Evolutionary conservation across 169 alveolate genomes (phyloP).

Genomic region (Eimeria necatrix): DNA sequence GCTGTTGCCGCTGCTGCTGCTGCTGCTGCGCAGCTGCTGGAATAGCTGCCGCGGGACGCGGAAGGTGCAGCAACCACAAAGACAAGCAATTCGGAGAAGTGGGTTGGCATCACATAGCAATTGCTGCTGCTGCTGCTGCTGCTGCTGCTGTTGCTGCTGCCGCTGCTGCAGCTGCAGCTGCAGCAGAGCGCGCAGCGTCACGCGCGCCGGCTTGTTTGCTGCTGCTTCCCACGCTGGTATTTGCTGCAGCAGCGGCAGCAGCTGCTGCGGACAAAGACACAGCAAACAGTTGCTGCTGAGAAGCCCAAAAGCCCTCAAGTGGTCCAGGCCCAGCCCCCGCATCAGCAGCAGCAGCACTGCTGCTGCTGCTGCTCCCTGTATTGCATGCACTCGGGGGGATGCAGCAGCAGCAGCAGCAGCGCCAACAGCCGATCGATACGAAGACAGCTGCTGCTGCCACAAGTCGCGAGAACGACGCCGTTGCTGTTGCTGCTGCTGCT

Average conservation of each 20-base stretch:
- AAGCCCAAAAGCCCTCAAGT: not conserved
- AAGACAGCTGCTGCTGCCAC: not conserved
- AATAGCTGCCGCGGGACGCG: not conserved
- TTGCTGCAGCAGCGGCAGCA: slow-evolving; percentile 12
- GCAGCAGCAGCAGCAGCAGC: not conserved
- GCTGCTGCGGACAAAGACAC: not conserved
- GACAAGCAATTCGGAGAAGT: not conserved
- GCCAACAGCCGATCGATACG: too few relatives aligned
- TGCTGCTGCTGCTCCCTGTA: not conserved
- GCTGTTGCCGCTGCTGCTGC: not conserved
- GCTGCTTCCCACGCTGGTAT: not conserved
- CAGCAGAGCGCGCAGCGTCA: not conserved
- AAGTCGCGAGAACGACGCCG: not conserved
- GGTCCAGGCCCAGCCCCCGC: not conserved
- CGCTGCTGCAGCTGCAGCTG: slow-evolving; percentile 20
- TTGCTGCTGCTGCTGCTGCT: slow-evolving; percentile 31
- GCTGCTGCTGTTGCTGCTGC: slow-evolving; percentile 42
- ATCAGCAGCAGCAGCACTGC: not conserved
- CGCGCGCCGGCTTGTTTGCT: not conserved
- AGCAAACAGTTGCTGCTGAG: slow-evolving; percentile 22
- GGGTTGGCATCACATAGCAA: not conserved
- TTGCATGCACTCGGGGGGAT: not conserved
- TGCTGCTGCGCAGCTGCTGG: not conserved
- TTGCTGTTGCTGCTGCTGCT: not conserved
- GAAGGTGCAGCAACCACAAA: not conserved